Base-by-base conservation (phyloP, 805 yeast species). In the Isabelozyma rhagii region DNA sequence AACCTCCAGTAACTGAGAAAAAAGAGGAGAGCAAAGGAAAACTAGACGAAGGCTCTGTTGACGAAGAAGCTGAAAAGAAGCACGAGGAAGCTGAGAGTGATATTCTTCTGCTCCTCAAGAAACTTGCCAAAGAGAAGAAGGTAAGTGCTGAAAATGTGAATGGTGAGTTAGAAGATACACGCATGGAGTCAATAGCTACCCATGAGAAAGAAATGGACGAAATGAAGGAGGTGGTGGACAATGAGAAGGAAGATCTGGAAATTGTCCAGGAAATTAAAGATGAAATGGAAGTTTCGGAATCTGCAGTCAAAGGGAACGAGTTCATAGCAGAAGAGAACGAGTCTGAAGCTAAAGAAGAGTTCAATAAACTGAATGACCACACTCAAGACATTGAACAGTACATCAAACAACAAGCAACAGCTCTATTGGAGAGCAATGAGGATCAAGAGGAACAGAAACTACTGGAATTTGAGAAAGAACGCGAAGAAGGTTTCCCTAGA, bases 261-360 rank as follows among this genome's bases (percentile, higher is more conserved):
- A 31, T 13, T 31, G 6, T 21, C 5, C 25, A 21, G 25, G 36
- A 31, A 31, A 31, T 31, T 3, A 31, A 11, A 8, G 52, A 51
- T 31, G 13, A 55, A 3, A 55, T 49, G 4, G 63, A 41, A 2
- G 59, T 46, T 28, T 67, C 54, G 61, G 27, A 60, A 60, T 41
- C 53, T 54, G 38, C 58, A 47, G 48, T 62, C 18, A 44, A 48
- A 14, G 55, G 49, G 9, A 51, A 46, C 13, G 49, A 43, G 8
- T 45, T 38, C 14, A 48, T 15, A 15, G 17, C 17, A 15, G 17
- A 15, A 15, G 17, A 15, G 17, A 15, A 15, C 17, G 17, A 2
- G 17, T 15, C 17, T 15, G 17, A 15, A 15, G 17, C 17, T 1
- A 15, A 15, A 15, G 52, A 46, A 14, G 49, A 43, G 8, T 45